Evolutionary conservation across 2,329 filamentous ascomycete genomes (phyloP), one percentile per base, ranked within the genome.

Genomic region (Pyrenophora teres): DNA sequence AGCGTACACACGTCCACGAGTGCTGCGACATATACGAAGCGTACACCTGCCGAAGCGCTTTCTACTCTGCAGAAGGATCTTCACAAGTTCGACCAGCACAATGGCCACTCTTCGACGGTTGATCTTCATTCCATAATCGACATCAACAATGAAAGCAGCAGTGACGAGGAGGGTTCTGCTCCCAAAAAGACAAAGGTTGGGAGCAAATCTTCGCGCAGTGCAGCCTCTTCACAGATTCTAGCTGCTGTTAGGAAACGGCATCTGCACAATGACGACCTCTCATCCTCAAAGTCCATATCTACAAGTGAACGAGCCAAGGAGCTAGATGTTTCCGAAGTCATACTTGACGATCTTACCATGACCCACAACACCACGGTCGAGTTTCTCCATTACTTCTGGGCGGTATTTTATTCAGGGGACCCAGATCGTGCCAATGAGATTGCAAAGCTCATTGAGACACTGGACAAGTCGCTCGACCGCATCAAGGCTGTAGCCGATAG

Each of bases 351-450:
- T 15, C 68, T 89, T n/a, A 80, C 78, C 10, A 80, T 89, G 48
- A 96, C 93, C 0, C 92, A 97, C 71, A 92, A 92, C 46, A 99
- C 94, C 0, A 95, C 91, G 0, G 88, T 90, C 32, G 94, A 99
- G 69, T 99, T 97, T 67, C 78, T 99, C n/a, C 90, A 93, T 64
- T 95, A 97, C 72, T 99, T 99, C 77, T 99, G 93, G 93, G 83
- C 85, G 30, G 86, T 92, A 0, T 99, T 96, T 68, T 81, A 96
- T 21, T 97, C 92, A 0, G 93, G 92, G 12, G 90, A 97, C 68
- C 77, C 89, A 1, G 87, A 90, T 53, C 87, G 90, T 30, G 90
- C 90, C 0, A 81, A 81, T 36, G 93, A 99, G 74, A 81, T 97
- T 12, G 85, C 87, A 6, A 91, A 89, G 56, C 81, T 97, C 40